Percentiles rank a stretch among this genome's conserved stretches.
phyloP scores from a whole-genome alignment of 495 filamentous ascomycete genomes.

The Halenospora varia region DNA sequence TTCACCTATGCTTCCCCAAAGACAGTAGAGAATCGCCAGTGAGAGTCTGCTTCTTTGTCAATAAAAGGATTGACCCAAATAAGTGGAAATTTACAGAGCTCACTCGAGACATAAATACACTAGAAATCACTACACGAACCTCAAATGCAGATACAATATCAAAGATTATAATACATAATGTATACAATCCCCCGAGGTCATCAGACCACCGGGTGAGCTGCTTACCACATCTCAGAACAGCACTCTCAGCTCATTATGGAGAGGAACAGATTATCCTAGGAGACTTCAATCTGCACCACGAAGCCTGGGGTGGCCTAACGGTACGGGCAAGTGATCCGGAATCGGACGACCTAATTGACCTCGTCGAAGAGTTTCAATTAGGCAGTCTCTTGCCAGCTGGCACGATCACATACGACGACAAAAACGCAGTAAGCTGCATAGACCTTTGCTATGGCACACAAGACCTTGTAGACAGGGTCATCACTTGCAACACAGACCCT shows the following conservation, averaged over 20 bases:
- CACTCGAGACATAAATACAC: background rate
- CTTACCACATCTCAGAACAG: background rate
- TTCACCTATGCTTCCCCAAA: conserved; percentile 10
- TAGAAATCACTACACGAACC: background rate
- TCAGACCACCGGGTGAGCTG: background rate
- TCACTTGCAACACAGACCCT: no score
- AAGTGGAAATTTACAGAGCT: background rate
- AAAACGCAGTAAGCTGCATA: no score
- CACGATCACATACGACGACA: no score
- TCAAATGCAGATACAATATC: background rate
- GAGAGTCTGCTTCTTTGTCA: background rate
- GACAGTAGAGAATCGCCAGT: background rate
- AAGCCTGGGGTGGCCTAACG: conserved; percentile 10
- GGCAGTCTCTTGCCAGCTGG: no score
- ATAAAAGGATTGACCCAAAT: background rate
- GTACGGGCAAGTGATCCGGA: background rate
- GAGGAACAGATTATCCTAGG: conserved; percentile 1
- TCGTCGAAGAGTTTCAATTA: no score
- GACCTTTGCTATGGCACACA: no score
- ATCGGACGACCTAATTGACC: background rate
- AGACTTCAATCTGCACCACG: conserved; percentile 24
- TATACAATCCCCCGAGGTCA: background rate
- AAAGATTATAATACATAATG: background rate
- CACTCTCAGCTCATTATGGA: background rate
- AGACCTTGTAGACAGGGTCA: no score